Evolutionary conservation across 148 eudicot genomes (phyloP).

Genomic region (Rhododendron simsii): DNA sequence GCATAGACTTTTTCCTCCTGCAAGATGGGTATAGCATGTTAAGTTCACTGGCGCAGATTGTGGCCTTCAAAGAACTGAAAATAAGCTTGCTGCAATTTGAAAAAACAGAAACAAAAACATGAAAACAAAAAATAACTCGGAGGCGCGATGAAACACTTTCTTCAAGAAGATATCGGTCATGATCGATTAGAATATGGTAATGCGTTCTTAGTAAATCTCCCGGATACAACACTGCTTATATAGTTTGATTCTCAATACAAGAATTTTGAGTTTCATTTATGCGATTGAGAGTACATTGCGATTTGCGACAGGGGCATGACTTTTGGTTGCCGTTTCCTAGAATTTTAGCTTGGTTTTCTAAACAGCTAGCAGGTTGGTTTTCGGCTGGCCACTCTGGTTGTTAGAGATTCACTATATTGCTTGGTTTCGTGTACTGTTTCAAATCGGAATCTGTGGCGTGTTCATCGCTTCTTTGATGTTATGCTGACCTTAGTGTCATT

Average conservation of each 20-base stretch:
- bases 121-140: neutral
- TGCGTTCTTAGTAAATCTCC: neutral
- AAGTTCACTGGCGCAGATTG: neutral
- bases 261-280: neutral
- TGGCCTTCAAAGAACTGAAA: too few species aligned
- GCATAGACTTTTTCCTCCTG: slow-evolving; percentile 6
- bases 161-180: neutral
- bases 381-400: too few species aligned
- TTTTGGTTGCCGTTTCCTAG: too few species aligned
- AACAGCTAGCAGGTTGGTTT: too few species aligned
- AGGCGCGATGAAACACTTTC: neutral
- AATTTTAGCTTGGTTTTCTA: too few species aligned
- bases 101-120: neutral
- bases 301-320: neutral
- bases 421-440: neutral
- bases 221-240: neutral
- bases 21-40: neutral
- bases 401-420: neutral
- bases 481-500: neutral
- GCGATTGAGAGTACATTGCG: neutral
- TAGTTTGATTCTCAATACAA: neutral
- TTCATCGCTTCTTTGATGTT: neutral
- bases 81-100: neutral
- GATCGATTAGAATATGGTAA: neutral
- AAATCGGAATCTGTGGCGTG: neutral